phyloP scores from a whole-genome alignment of 345 rosid species.

The Eucalyptus cloeziana region DNA sequence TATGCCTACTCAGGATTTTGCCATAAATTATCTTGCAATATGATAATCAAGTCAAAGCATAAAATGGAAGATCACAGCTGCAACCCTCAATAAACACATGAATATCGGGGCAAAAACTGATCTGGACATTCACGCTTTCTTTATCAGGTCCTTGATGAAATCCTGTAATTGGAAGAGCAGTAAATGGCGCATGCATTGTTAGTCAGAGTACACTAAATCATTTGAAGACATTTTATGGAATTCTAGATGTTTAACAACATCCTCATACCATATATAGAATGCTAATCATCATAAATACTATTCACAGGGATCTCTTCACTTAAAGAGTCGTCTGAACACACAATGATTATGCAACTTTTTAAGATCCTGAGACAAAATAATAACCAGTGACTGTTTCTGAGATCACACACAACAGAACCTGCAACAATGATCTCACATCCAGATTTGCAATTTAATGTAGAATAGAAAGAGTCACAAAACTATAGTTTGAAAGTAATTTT shows the following conservation, averaged over 20 bases:
- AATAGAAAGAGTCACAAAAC: too few relatives aligned
- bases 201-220: background rate
- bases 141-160: too few relatives aligned
- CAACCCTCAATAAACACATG: too few relatives aligned
- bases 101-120: too few relatives aligned
- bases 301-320: background rate
- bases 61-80: too few relatives aligned
- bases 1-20: too few relatives aligned
- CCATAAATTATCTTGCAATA: too few relatives aligned
- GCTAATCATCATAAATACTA: background rate
- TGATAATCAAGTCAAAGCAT: too few relatives aligned
- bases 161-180: too few relatives aligned
- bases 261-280: background rate
- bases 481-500: too few relatives aligned
- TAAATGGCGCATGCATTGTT: background rate
- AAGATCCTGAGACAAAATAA: background rate
- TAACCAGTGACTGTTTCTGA: background rate
- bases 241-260: background rate
- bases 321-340: background rate
- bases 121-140: too few relatives aligned
- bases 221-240: background rate
- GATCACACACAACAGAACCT: background rate
- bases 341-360: background rate
- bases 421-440: background rate
- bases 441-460: background rate